Evolutionary conservation across 2,329 filamentous ascomycete genomes (phyloP).

Genomic region (Calonectria honghensis): DNA sequence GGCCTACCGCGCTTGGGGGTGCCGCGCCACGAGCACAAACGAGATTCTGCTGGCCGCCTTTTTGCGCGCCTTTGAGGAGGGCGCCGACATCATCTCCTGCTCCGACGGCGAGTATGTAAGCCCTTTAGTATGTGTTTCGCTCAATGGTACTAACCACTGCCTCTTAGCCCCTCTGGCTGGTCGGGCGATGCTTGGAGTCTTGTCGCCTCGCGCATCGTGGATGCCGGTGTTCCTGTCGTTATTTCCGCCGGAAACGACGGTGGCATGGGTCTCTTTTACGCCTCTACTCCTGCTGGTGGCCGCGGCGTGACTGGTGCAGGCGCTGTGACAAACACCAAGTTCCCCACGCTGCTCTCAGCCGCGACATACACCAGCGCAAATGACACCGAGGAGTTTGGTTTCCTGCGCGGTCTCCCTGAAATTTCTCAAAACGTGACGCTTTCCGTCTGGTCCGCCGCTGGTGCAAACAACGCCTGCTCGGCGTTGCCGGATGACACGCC

Average conservation of each 20-base stretch:
- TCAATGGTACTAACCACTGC: not conserved
- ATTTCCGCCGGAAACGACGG: constrained; percentile 16
- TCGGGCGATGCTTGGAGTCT: not conserved
- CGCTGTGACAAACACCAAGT: constrained; percentile 19
- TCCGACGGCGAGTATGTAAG: constrained; percentile 9
- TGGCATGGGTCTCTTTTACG: constrained; percentile 8
- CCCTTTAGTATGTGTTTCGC: not conserved
- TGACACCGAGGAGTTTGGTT: not conserved
- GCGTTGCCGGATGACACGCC: constrained; percentile 14
- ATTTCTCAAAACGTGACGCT: not conserved
- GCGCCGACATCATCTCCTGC: constrained; percentile 16
- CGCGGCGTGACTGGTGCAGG: constrained; percentile 7
- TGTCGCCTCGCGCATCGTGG: constrained; percentile 1
- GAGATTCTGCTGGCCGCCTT: constrained; percentile 3
- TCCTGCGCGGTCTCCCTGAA: constrained; percentile 4
- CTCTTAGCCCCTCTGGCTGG: not conserved
- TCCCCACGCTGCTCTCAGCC: constrained; percentile 2
- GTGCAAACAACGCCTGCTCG: constrained; percentile 9
- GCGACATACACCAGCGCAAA: not conserved
- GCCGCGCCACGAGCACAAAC: constrained; percentile 6
- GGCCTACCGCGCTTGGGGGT: constrained; percentile 7
- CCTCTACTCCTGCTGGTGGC: constrained; percentile 3
- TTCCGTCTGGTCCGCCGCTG: constrained; percentile 12
- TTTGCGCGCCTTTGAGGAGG: constrained; percentile 2
- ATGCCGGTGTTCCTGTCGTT: constrained; percentile 5